Percentiles rank a stretch among this genome's conserved stretches.
phyloP scores from a whole-genome alignment of 257 asterid genomes.

The Solanum pimpinellifolium region DNA sequence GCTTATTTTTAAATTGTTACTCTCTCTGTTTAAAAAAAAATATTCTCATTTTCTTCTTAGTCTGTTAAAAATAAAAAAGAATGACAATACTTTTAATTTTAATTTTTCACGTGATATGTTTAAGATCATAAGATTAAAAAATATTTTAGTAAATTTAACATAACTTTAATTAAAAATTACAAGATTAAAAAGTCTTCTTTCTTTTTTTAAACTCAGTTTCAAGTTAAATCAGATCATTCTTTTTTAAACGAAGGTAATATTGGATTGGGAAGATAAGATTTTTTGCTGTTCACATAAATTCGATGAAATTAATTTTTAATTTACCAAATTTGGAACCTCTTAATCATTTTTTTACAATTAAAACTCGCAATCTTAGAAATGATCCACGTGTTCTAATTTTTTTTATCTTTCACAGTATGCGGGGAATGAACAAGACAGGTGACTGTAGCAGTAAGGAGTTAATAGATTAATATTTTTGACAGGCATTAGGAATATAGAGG shows the following conservation, averaged over 20 bases:
- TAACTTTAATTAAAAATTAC: too few relatives aligned
- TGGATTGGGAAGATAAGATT: background rate
- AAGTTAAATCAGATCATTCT: fast-evolving
- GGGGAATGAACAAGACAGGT: background rate
- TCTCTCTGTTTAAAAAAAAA: too few relatives aligned
- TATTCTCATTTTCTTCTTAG: too few relatives aligned
- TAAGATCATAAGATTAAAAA: too few relatives aligned
- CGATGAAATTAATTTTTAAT: background rate
- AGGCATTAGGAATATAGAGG: background rate
- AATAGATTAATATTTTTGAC: background rate
- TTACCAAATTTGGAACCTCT: background rate
- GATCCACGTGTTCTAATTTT: background rate
- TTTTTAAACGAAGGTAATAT: background rate
- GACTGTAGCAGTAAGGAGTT: background rate
- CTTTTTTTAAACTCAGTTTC: fast-evolving
- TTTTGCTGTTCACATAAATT: background rate
- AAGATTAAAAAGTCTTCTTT: too few relatives aligned
- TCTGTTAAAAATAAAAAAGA: too few relatives aligned
- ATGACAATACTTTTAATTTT: too few relatives aligned
- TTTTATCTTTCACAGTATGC: too few relatives aligned
- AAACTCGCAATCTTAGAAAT: background rate
- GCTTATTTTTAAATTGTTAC: background rate
- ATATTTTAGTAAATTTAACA: too few relatives aligned
- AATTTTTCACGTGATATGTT: too few relatives aligned
- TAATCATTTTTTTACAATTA: fast-evolving